A percentile compares a stretch with the other conserved stretches of the same genome.
Conservation (phyloP, 768 basidiomycete genomes). For the Boletus vinaceobasis region DNA sequence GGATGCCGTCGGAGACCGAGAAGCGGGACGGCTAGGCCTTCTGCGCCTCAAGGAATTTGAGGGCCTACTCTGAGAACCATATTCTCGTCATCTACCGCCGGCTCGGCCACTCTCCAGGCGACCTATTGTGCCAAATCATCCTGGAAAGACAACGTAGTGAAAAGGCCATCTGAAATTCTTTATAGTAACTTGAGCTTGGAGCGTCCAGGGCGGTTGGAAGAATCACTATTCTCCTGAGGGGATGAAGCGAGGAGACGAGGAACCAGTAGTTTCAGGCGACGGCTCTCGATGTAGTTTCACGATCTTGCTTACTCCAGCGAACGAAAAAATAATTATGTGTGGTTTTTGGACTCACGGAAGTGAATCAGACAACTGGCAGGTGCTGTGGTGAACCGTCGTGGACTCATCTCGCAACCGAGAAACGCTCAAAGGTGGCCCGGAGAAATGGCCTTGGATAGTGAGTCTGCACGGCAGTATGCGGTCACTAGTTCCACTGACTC, state of each 20-base stretch:
- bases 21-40: background rate
- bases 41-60: background rate
- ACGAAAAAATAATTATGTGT: background rate
- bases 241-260: constrained; percentile 6
- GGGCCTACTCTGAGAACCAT: background rate
- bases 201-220: constrained; percentile 32
- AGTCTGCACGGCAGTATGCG: background rate
- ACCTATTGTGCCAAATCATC: background rate
- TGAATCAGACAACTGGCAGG: background rate
- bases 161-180: constrained; percentile 45
- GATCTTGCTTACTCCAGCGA: background rate
- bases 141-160: constrained; percentile 31
- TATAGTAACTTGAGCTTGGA: constrained; percentile 26
- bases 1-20: background rate
- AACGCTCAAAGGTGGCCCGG: no score
- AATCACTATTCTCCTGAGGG: constrained; percentile 4
- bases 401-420: background rate
- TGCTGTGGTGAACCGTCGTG: background rate
- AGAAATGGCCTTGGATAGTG: no score
- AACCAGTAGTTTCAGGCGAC: constrained; percentile 3
- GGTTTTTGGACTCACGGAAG: constrained; percentile 1
- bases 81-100: background rate
- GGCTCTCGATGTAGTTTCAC: constrained; percentile 4
- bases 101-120: constrained; percentile 3
- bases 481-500: no score